A percentile compares a stretch with the other conserved stretches of the same genome.
These are phyloP conservation scores for Botrytis medusae DNA, from an alignment of 2,329 filamentous ascomycete species.

Conservation along the genomic window DNA sequence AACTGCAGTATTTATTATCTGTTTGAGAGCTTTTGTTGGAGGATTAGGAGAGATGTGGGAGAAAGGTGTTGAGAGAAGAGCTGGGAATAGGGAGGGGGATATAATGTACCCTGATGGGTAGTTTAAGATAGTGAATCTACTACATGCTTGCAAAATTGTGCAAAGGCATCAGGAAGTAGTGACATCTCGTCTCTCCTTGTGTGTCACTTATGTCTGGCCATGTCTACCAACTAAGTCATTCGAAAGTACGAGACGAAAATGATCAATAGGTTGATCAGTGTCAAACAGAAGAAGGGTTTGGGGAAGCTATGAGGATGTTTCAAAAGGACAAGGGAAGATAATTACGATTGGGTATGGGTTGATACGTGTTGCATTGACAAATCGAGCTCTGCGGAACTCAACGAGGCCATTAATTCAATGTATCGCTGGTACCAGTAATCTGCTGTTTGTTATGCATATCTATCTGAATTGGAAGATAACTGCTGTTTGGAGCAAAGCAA, in stretches of 20 bases:
- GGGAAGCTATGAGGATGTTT: neutral
- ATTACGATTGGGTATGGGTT: neutral
- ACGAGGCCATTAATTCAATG: neutral
- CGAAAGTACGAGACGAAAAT: too few species aligned
- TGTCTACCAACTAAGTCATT: neutral
- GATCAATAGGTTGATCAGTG: too few species aligned
- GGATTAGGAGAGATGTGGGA: neutral
- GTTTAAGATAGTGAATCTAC: neutral
- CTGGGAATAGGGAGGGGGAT: too few species aligned
- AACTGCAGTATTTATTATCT: neutral
- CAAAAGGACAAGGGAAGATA: neutral
- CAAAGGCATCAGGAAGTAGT: neutral
- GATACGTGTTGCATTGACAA: neutral
- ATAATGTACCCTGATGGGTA: neutral
- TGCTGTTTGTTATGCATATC: neutral
- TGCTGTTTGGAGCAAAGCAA: neutral
- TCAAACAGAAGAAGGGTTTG: neutral
- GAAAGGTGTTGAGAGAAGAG: too few species aligned
- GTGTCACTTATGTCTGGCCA: neutral
- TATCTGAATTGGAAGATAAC: neutral
- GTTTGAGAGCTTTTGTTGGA: neutral
- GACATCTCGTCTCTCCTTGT: neutral
- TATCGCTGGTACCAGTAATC: neutral
- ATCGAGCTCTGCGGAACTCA: neutral
- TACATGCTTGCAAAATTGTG: neutral